Conservation (phyloP, 768 basidiomycete genomes). For the Boletus speciosus region DNA sequence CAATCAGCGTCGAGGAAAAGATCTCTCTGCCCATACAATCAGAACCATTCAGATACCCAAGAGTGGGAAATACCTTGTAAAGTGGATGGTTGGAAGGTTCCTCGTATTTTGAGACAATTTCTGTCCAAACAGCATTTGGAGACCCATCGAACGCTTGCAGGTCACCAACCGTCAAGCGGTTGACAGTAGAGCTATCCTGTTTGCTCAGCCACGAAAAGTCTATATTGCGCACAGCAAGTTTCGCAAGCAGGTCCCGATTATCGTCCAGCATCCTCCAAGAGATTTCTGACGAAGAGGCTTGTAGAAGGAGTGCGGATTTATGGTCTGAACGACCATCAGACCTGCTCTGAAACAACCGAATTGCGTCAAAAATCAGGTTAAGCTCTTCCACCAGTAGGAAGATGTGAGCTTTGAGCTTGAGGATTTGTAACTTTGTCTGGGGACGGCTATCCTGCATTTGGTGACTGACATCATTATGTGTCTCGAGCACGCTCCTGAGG, state of each 20-base stretch:
- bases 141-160: slow-evolving; percentile 85
- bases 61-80: slow-evolving; percentile 49
- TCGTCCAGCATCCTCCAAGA: slow-evolving; percentile 90
- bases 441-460: slow-evolving; percentile 31
- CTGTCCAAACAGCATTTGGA: slow-evolving; percentile 77
- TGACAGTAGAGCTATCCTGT: slow-evolving; percentile 84
- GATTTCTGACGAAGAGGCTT: slow-evolving; percentile 80
- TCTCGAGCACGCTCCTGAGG: slow-evolving; percentile 62
- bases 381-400: slow-evolving; percentile 75
- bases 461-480: slow-evolving; percentile 39
- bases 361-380: slow-evolving; percentile 80
- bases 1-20: slow-evolving; percentile 76
- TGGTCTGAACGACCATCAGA: slow-evolving; percentile 61
- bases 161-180: slow-evolving; percentile 69
- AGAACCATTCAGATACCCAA: background rate
- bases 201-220: slow-evolving; percentile 81
- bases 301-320: slow-evolving; percentile 76
- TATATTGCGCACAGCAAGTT: slow-evolving; percentile 77
- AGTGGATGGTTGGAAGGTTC: slow-evolving; percentile 68
- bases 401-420: slow-evolving; percentile 70
- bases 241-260: slow-evolving; percentile 68
- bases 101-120: slow-evolving; percentile 79
- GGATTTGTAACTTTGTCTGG: slow-evolving; percentile 50
- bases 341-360: slow-evolving; percentile 78
- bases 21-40: slow-evolving; percentile 45